Evolutionary conservation across 2,329 filamentous ascomycete species (phyloP), one percentile per base, ranked within the genome.

Genomic region (Epichloe hybrida): DNA sequence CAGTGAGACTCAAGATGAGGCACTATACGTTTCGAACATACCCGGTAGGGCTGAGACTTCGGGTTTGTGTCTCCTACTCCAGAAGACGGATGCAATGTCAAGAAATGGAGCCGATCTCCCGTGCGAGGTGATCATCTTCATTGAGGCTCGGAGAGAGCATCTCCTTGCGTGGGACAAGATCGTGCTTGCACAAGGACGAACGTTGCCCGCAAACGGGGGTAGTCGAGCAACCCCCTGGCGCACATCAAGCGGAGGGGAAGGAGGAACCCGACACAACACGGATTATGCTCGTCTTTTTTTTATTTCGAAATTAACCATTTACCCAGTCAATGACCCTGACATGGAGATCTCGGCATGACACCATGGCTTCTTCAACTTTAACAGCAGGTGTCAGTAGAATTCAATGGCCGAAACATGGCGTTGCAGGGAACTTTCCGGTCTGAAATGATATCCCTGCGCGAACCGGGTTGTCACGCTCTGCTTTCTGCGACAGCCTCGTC

Each of bases 11-110:
- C 48, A 49, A 54, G 50, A 52, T 50, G 52, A 52, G 43, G 50
- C 35, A 51, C 42, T 49, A 15, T 44, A 44, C 37, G 35, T 49
- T 39, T 43, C 52, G n/a, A 49, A 39, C 46, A 51, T 52, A 50
- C 36, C 50, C 47, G 47, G 50, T 54, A 54, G 52, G 52, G 50
- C 52, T 54, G 52, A 54, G 52, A 54, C 50, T 51, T 50, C 37
- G 15, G 11, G 41, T 43, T 48, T 48, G 48, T 48, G 44, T 50
- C 17, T 48, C 35, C 45, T 48, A 41, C 21, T 45, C 37, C 41
- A 43, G 37, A n/a, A 35, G 41, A 46, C 15, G 27, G 38, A 40
- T 27, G 36, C 36, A 23, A 41, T 36, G 49, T 31, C 38, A 31
- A 46, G 38, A 31, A 21, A 45, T 46, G 45, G 21, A 48, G 50